phyloP scores from a whole-genome alignment of 73 alveolate species.

The Tetrahymena elliotti region DNA sequence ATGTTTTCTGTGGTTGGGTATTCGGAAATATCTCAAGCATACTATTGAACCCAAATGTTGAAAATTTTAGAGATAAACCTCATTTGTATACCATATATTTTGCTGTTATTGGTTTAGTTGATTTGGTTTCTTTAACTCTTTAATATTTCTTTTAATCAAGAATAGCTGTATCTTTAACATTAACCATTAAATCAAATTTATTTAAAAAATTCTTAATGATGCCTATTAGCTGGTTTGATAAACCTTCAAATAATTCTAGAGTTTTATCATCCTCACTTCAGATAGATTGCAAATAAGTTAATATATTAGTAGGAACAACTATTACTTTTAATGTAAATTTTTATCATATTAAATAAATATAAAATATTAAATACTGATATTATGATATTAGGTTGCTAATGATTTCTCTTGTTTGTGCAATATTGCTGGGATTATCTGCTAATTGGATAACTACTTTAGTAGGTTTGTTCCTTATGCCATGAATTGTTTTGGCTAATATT shows the following conservation, averaged over 20 bases:
- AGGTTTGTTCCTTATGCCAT: conserved; percentile 32
- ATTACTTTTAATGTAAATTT: conserved; percentile 37
- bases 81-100: conserved; percentile 1
- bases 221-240: conserved; percentile 79
- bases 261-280: conserved; percentile 60
- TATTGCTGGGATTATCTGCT: conserved; percentile 14
- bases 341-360: not conserved
- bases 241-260: conserved; percentile 71
- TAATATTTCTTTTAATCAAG: conserved; percentile 55
- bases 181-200: conserved; percentile 52
- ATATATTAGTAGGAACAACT: conserved; percentile 52
- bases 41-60: not conserved
- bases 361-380: not conserved
- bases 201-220: conserved; percentile 56
- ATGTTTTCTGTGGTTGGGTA: conserved; percentile 18
- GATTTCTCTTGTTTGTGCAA: not conserved
- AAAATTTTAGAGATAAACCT: conserved; percentile 1
- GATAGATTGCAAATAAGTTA: conserved; percentile 24
- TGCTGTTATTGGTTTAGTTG: conserved; percentile 23
- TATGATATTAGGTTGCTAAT: conserved; percentile 2
- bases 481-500: conserved; percentile 19
- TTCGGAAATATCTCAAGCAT: conserved; percentile 10
- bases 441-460: conserved; percentile 47
- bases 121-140: conserved; percentile 20
- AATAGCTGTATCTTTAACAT: conserved; percentile 60